Base-by-base conservation (phyloP, 345 rosid genomes). In the Salix exigua region DNA sequence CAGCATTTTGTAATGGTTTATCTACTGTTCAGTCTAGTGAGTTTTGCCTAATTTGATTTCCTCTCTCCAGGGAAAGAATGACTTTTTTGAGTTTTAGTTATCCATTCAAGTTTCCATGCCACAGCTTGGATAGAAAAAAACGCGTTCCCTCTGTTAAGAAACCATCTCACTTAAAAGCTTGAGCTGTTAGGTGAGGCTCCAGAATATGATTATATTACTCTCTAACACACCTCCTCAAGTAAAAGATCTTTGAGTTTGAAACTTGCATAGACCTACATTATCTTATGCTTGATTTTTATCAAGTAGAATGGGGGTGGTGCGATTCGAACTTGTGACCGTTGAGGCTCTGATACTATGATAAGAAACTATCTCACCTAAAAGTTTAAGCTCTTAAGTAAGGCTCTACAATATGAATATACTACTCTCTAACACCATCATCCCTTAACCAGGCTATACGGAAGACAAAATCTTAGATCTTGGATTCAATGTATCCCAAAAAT, bases 1-100 rank as follows among this genome's bases (percentile, higher is more conserved):
- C 46, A 73, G 80, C 53, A 42, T 73, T 73, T 78, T 78, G 81
- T 66, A 58, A 25, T 55, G 46, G 60, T 68, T 58, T 4, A 55
- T 63, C 48, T 72, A 26, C 66, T 53, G 19, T 67, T 72, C 44
- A 55, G 19, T 66, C 38, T n/a, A 66, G 28, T 19, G 46, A 66
- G 37, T 72, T 78, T 73, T 66, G 5, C 62, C 67, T 46, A 19
- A 4, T 0, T 18, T 11, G 9, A 9, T 55, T 55, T 9, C 62
- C 14, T n/a, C 12, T 55, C 62, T 55, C 14, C 23, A 26, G 28
- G n/a, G 14, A 19, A 51, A 17, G 23, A n/a, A 19, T 51, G 58
- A 19, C 23, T 51, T n/a, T 51, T 51, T 33, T n/a, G 26, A 55
- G 62, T 55, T 55, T n/a, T 55, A n/a, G 62, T 2, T n/a, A 9